phyloP scores from a whole-genome alignment of 176 grass and related monocot species.

The Pontederia paniculata region DNA sequence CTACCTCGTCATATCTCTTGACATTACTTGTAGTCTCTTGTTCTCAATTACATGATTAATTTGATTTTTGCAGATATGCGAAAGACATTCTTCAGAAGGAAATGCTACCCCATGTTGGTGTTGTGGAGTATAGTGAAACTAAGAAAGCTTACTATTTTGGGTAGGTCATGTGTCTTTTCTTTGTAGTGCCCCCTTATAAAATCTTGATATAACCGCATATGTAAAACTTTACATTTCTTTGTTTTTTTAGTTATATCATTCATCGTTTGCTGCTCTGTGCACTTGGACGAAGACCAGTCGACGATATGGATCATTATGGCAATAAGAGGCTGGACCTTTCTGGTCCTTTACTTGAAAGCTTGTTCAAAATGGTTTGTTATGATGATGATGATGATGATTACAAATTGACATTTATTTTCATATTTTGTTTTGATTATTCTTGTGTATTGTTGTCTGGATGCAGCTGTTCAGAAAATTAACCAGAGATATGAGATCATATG shows the following conservation, averaged over 20 bases:
- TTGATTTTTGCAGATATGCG: slow-evolving; percentile 38
- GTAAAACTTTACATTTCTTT: slow-evolving; percentile 16
- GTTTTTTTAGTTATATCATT: slow-evolving; percentile 82
- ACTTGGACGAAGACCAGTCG: slow-evolving; percentile 90
- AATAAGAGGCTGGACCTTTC: slow-evolving; percentile 99
- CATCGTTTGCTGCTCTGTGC: slow-evolving; percentile 90
- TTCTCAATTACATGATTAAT: not conserved
- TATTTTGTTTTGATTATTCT: slow-evolving; percentile 14
- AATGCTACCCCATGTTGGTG: slow-evolving; percentile 99
- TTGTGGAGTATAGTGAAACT: slow-evolving; percentile 94
- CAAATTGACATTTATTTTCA: slow-evolving; percentile 8
- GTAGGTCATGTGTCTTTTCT: slow-evolving; percentile 26
- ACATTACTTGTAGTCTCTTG: slow-evolving; percentile 1
- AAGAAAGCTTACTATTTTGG: slow-evolving; percentile 99
- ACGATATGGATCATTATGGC: slow-evolving; percentile 98
- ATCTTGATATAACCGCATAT: not conserved
- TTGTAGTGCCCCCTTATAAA: not conserved
- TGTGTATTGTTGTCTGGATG: slow-evolving; percentile 22
- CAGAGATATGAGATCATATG: slow-evolving; percentile 94
- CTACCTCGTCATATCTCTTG: not conserved
- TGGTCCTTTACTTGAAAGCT: slow-evolving; percentile 86
- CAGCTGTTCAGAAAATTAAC: slow-evolving; percentile 98
- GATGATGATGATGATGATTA: slow-evolving; percentile 6
- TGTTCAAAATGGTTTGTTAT: slow-evolving; percentile 81
- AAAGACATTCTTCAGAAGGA: slow-evolving; percentile 99